These are phyloP conservation scores for Mycena sp. DNA, from an alignment of 1,284 basidiomycete species.

Conservation along the genomic window DNA sequence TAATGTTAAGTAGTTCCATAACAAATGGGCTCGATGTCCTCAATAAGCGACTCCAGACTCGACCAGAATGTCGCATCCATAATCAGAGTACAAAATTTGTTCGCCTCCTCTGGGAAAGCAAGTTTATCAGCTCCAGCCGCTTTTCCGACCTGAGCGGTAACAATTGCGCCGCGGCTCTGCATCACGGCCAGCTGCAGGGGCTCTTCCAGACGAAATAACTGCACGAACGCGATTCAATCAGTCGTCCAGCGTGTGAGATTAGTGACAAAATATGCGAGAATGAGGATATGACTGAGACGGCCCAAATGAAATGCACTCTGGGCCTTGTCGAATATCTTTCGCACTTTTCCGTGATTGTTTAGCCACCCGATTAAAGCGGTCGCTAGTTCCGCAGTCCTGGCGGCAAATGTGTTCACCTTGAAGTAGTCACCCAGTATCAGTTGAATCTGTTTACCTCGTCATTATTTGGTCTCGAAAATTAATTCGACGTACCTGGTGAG, in stretches of 20 bases:
- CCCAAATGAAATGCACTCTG: not conserved
- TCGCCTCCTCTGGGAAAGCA: slow-evolving; percentile 24
- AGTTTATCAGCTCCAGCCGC: not conserved
- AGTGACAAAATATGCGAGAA: slow-evolving; percentile 20
- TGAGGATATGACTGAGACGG: not conserved
- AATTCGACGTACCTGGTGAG: not conserved
- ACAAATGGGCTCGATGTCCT: slow-evolving; percentile 42
- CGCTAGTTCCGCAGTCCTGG: not conserved
- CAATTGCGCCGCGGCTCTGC: slow-evolving; percentile 10
- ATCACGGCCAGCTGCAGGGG: slow-evolving; percentile 14
- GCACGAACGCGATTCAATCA: slow-evolving; percentile 25
- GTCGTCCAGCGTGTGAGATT: slow-evolving; percentile 33
- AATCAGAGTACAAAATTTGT: slow-evolving; percentile 29
- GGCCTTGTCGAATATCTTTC: not conserved
- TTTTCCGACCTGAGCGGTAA: slow-evolving; percentile 27
- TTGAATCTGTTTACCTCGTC: not conserved
- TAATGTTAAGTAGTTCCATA: slow-evolving; percentile 40
- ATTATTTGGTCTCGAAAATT: not conserved
- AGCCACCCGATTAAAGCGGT: not conserved
- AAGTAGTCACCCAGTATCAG: slow-evolving; percentile 1
- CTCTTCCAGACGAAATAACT: slow-evolving; percentile 13
- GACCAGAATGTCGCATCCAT: slow-evolving; percentile 35
- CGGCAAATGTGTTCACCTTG: not conserved
- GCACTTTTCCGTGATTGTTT: not conserved
- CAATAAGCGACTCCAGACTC: slow-evolving; percentile 33